Base-by-base conservation (phyloP, 2,329 filamentous ascomycete genomes). In the Fusarium drepaniforme region DNA sequence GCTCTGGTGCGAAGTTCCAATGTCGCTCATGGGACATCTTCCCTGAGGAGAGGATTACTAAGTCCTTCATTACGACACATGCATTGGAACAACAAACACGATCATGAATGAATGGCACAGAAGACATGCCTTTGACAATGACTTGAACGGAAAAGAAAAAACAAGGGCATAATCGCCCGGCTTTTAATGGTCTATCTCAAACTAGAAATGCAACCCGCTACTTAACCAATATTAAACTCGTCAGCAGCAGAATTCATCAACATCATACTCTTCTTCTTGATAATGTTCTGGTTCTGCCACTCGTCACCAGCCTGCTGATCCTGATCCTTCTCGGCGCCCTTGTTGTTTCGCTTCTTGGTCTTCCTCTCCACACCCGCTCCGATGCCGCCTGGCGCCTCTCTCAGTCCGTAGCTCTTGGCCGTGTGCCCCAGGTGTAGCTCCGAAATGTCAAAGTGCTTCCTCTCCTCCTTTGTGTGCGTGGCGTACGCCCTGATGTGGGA, bases 401-500 rank as follows among this genome's bases (percentile, higher is more conserved):
- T 89, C 75, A 99, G 85, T 2, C 92, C 97, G 81, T 97, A 99
- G 30, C 93, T 94, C 87, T 99, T 99, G 9, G 96, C 96, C 75
- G 97, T 86, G 86, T 99, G 97, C 4, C 97, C 97, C 9, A 98
- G 85, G 82, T 99, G 97, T 57, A 99, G 85, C 79, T 94, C 91
- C 70, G 94, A 95, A 83, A 98, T 97, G 82, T 98, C 94, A 82
- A 99, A 99, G 81, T 93, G 96, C 63, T 87, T 87, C 63, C 97
- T 90, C 85, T 99, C 97, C 51, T 93, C 92, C 35, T 94, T 92
- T 33, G 96, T 90, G 83, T 99, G 97, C 0, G 97, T 99, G 3
- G 97, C 95, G 82, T 99, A 99, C 1, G 97, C 97, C 65, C 97
- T 90, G 65, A 99, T 93, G 80, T 98, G 96, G 61, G 94, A 97